Evolutionary conservation across 768 basidiomycete genomes (phyloP).

Genomic region (Tricholoma furcatifolium): DNA sequence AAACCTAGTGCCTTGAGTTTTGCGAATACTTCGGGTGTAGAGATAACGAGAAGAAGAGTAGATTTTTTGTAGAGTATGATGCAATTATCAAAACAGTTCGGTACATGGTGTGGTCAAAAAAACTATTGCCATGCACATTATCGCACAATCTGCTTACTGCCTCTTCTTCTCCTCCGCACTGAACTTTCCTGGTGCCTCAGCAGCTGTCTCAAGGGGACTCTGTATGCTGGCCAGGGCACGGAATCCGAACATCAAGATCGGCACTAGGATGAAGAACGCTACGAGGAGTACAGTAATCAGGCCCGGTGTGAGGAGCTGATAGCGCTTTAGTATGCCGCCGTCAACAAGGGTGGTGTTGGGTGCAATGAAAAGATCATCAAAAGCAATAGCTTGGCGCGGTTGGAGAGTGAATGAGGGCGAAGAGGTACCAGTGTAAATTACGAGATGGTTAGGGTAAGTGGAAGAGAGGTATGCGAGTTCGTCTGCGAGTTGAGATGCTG

Average conservation of each 20-base stretch:
- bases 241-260: conserved; percentile 63
- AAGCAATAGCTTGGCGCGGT: conserved; percentile 17
- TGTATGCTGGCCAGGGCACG: conserved; percentile 73
- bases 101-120: too few species aligned
- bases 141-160: conserved; percentile 41
- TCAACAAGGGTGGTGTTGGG: conserved; percentile 37
- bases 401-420: conserved; percentile 20
- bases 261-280: conserved; percentile 64
- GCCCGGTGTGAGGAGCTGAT: conserved; percentile 76
- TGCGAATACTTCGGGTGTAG: conserved; percentile 61
- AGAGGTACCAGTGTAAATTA: conserved; percentile 61
- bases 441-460: conserved; percentile 58
- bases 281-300: conserved; percentile 68
- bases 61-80: conserved; percentile 17
- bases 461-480: conserved; percentile 50
- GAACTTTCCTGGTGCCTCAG: conserved; percentile 62
- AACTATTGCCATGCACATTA: too few species aligned
- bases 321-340: conserved; percentile 67
- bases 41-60: conserved; percentile 46
- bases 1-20: conserved; percentile 75
- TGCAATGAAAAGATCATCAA: conserved; percentile 10
- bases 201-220: conserved; percentile 50
- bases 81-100: too few species aligned
- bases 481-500: conserved; percentile 45
- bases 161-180: conserved; percentile 73